Evolutionary conservation across 1,284 basidiomycete species (phyloP), one percentile per base, ranked within the genome.

Genomic region (Cutaneotrichosporon cavernicola): DNA sequence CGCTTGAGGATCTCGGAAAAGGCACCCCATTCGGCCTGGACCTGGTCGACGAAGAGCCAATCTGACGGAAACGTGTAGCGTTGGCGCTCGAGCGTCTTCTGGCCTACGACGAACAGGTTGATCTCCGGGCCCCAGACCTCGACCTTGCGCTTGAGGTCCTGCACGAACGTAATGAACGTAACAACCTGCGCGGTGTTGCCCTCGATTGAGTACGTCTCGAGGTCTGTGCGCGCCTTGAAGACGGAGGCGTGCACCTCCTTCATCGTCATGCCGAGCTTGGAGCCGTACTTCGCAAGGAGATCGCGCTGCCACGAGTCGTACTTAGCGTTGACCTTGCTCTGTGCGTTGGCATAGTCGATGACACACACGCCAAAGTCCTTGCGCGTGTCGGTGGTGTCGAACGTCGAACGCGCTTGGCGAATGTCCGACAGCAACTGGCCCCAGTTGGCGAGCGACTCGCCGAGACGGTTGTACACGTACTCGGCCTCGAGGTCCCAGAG

Each of bases 261-360:
- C 93, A 99, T 97, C 60, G 88, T 89, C 64, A 89, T 88, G 8
- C 92, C 92, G 62, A 98, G 85, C 83, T 97, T 97, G 68, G 87
- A 85, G 7, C 96, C 97, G 75, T 97, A 98, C 53, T 92, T 85
- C 69, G 88, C 89, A 66, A 98, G 84, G 66, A 99, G 91, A 73
- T 98, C 97, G 68, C 90, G 85, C 83, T 99, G 95, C 96, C 96
- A 98, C 9, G 92, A 84, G 77, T 99, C 97, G 80, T 98, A 98
- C 83, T 98, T 98, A 65, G 95, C 92, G 77, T 97, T 98, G 73
- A 99, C 96, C 71, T 95, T 88, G 60, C 91, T 88, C 81, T 99
- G 97, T 22, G 97, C 96, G 77, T 97, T 95, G 78, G 97, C 95
- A 80, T 97, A 98, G 81, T 98, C 92, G 73, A 99, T 90, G 51